Base-by-base conservation (phyloP, 768 basidiomycete genomes). In the Russula olivacea region DNA sequence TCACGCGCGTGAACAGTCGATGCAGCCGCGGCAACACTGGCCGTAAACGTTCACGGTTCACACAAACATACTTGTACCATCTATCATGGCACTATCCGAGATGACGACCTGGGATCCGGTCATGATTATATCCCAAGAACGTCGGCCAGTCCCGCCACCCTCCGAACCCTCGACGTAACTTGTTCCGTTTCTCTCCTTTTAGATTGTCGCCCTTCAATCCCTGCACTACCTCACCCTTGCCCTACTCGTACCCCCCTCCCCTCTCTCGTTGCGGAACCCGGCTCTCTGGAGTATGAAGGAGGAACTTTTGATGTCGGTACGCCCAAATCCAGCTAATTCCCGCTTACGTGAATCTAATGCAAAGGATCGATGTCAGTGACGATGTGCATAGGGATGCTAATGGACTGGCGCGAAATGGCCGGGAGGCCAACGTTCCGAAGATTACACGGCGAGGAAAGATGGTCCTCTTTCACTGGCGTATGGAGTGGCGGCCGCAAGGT, bases 401-500 rank as follows among this genome's bases (percentile, higher is more conserved):
- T 99, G 87, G 95, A 98, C 75, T 99, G 97, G 97, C 81, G 93
- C 51, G 91, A 98, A 74, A 88, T 99, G 84, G 89, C 94, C 1
- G 90, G 93, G 4, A 76, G 83, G 56, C 85, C 90, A 4, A 94
- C 93, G 0, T 84, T 89, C 23, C 82, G 81, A 60, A 83, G 83
- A 30, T 74, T 84, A 60, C 81, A 84, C 25, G 87, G 84, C 19
- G 82, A 82, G 58, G 82, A 84, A 48, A 76, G 81, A 51, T 91
- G 88, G 88, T 77, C 75, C 56, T 80, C 83, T 41, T 83, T 85
- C 70, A 78, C 83, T 49, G 86, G 89, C 69, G 87, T 85, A 7
- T 93, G 92, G 90, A 86, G 86, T 69, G 85, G 88, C 51, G 89
- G 92, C 3, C 83, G 84, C 74, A 84, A 83, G 70, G 80, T 94